A percentile compares a stretch with the other conserved stretches of the same genome.
Evolutionary conservation across 2,329 filamentous ascomycete species (phyloP).

Genomic region (Lasiodiplodia theobromae): DNA sequence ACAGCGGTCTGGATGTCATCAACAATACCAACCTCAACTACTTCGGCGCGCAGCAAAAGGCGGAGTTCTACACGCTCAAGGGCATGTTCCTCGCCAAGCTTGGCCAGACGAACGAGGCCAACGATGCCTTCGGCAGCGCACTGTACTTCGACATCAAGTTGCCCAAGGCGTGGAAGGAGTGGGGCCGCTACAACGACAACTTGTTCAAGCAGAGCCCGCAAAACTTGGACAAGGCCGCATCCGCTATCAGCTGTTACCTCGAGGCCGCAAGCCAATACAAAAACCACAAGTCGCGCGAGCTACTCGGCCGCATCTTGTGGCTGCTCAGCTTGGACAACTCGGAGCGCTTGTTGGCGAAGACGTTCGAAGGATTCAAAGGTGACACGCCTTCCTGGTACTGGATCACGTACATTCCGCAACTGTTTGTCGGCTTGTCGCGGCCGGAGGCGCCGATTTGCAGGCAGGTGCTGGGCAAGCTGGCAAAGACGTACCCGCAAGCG

Average conservation of each 20-base stretch:
- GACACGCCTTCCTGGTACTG: constrained; percentile 99
- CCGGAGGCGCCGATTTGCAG: constrained; percentile 90
- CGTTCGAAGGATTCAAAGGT: constrained; percentile 96
- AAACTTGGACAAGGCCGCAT: constrained; percentile 83
- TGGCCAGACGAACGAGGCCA: constrained; percentile 86
- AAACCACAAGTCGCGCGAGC: constrained; percentile 92
- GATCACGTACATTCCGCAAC: constrained; percentile 98
- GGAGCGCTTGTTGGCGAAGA: constrained; percentile 79
- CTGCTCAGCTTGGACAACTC: constrained; percentile 91
- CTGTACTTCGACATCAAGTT: constrained; percentile 95
- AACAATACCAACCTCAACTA: constrained; percentile 99
- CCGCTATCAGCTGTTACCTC: constrained; percentile 93
- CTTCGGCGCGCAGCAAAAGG: constrained; percentile 94
- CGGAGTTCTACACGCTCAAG: constrained; percentile 98
- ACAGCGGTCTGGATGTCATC: constrained; percentile 93
- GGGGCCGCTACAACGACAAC: constrained; percentile 97
- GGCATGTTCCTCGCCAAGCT: constrained; percentile 99
- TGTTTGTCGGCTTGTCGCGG: constrained; percentile 88
- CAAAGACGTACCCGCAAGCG: constrained; percentile 91
- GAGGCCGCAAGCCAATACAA: constrained; percentile 97
- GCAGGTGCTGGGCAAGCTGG: constrained; percentile 87
- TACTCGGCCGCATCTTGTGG: constrained; percentile 94
- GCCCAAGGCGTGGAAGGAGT: constrained; percentile 98
- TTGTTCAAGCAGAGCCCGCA: constrained; percentile 90
- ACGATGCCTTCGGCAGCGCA: constrained; percentile 92